Percentiles rank a stretch among this genome's conserved stretches.
Evolutionary conservation across 2,329 filamentous ascomycete species (phyloP).

Genomic region (Hypoxylon sp.): DNA sequence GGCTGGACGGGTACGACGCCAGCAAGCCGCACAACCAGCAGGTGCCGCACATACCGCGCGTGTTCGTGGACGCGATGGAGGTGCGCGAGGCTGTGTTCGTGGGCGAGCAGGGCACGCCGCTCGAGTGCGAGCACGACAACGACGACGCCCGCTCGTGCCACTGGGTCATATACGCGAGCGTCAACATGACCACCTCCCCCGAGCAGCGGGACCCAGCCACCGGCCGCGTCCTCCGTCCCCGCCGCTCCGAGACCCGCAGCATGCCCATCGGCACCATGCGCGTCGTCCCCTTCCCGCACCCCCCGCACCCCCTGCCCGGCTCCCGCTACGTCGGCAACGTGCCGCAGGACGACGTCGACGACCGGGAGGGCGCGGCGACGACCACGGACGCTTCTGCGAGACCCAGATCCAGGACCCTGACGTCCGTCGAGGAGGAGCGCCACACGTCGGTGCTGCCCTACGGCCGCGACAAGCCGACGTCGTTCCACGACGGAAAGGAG

Average conservation of each 20-base stretch:
- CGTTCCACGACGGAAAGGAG: slow-evolving; percentile 67
- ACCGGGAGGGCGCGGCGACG: slow-evolving; percentile 37
- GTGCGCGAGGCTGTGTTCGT: slow-evolving; percentile 70
- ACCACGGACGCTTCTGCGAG: slow-evolving; percentile 2
- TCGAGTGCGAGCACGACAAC: slow-evolving; percentile 78
- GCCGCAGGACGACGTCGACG: slow-evolving; percentile 41
- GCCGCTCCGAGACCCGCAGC: slow-evolving; percentile 53
- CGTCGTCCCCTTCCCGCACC: slow-evolving; percentile 82
- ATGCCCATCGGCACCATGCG: slow-evolving; percentile 78
- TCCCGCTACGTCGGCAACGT: slow-evolving; percentile 57
- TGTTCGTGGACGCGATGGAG: slow-evolving; percentile 70
- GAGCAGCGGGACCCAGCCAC: slow-evolving; percentile 54
- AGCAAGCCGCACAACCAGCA: slow-evolving; percentile 54
- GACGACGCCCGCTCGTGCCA: slow-evolving; percentile 84
- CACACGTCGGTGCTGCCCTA: slow-evolving; percentile 38
- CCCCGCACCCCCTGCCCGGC: slow-evolving; percentile 64
- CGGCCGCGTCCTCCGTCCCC: slow-evolving; percentile 52
- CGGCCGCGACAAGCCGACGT: slow-evolving; percentile 55
- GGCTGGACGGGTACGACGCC: slow-evolving; percentile 58
- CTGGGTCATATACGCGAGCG: slow-evolving; percentile 82
- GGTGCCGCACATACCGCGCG: slow-evolving; percentile 54
- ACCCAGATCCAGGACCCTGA: slow-evolving; percentile 27
- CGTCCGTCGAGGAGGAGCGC: slow-evolving; percentile 34
- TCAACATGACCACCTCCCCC: slow-evolving; percentile 56
- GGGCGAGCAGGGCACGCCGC: slow-evolving; percentile 62